Evolutionary conservation across 768 basidiomycete genomes (phyloP), one percentile per base, ranked within the genome.

Genomic region (Lactifluus rugatus): DNA sequence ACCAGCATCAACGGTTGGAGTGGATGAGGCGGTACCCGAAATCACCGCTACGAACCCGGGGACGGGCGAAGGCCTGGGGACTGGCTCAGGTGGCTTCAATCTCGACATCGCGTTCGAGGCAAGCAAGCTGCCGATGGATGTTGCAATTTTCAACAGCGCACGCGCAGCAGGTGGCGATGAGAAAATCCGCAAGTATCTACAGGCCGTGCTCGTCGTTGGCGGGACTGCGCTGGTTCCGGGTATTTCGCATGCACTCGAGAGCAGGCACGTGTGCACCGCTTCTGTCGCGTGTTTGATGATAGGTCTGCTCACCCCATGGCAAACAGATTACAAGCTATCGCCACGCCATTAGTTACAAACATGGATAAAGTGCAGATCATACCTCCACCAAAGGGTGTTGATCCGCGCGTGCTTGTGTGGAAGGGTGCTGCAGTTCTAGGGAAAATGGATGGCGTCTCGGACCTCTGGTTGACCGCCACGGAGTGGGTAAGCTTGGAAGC

Each of bases 301-400:
- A 39, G 21, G 26, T 34, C 44, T 10, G 42, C 49, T 54, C 50
- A 37, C 46, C 54, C 58, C 62, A 51, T 11, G 14, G 8, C 17
- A 14, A 19, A 44, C 53, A 87, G 88, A 65, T 66, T 91, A 45
- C 87, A 90, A 67, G 90, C 87, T 0, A 91, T 92, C 54, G 87
- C 88, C 10, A 89, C 86, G 9, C 87, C 89, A 5, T 71, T 94
- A 42, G 85, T 90, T 16, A 79, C 81, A 16, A 85, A 84, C 67
- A 90, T 93, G 83, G 86, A 89, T 67, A 89, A 87, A 65, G 87
- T 95, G 7, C 83, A 87, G 63, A 89, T 96, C 58, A 88, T 98
- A 47, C 90, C 93, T n/a, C 87, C 93, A 2, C 93, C 94, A 1
- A 88, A 93, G 69, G 91, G 93, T 60, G 71, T 97, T 45, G 93